Evolutionary conservation across 345 rosid genomes (phyloP).

Genomic region (Bretschneidera sinensis): DNA sequence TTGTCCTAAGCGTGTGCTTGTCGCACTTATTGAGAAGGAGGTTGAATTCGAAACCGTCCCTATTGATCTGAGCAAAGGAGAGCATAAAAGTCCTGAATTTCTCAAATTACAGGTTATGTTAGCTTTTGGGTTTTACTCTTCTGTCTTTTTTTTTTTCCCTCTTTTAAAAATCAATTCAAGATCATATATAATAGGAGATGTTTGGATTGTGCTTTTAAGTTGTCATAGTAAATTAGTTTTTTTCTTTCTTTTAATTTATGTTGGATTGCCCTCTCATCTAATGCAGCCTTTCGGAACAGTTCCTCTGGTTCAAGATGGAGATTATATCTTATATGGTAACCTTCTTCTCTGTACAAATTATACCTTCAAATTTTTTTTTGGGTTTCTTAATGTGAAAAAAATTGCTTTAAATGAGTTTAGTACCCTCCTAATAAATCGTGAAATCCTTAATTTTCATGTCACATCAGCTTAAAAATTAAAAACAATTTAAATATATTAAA

Average conservation of each 20-base stretch:
- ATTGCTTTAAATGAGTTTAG: too few relatives aligned
- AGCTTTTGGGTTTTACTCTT: not conserved
- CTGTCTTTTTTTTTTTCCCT: not conserved
- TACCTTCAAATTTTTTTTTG: too few relatives aligned
- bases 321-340: constrained; percentile 59
- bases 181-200: not conserved
- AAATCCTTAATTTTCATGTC: too few relatives aligned
- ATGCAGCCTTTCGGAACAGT: constrained; percentile 65
- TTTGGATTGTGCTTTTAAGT: not conserved
- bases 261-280: not conserved
- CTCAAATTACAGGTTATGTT: constrained; percentile 54
- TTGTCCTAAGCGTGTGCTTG: constrained; percentile 49
- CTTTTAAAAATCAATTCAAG: not conserved
- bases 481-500: too few relatives aligned
- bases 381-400: too few relatives aligned
- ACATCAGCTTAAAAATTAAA: too few relatives aligned
- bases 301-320: constrained; percentile 73
- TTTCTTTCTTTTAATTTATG: not conserved
- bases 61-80: constrained; percentile 60
- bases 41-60: constrained; percentile 52
- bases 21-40: constrained; percentile 45
- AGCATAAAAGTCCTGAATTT: constrained; percentile 44
- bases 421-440: too few relatives aligned
- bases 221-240: not conserved
- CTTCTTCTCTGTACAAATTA: too few relatives aligned